Percentiles rank a stretch among this genome's conserved stretches.
These are phyloP conservation scores for Ceratobasidium sp. DNA, from an alignment of 1,284 basidiomycete species.

Conservation along the genomic window DNA sequence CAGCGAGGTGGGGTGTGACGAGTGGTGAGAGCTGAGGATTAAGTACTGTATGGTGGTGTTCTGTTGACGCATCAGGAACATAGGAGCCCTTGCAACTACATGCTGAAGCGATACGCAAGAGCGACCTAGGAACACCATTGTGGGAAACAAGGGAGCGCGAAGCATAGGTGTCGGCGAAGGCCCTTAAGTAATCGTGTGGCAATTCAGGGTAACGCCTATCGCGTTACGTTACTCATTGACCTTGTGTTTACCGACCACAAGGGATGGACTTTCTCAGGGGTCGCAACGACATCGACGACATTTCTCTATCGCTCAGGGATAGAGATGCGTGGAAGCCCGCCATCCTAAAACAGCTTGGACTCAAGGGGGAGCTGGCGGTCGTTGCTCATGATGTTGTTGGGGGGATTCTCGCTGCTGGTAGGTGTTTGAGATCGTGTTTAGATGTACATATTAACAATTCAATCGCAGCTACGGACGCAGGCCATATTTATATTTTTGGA, in stretches of 20 bases:
- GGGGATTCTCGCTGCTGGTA: conserved; percentile 32
- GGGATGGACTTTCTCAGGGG: conserved; percentile 42
- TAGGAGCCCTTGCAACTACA: conserved; percentile 23
- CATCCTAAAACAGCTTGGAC: conserved; percentile 20
- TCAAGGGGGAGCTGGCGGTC: conserved; percentile 26
- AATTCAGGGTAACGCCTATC: too few species aligned
- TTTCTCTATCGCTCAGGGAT: conserved; percentile 38
- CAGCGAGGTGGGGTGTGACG: conserved; percentile 26
- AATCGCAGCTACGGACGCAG: conserved; percentile 20
- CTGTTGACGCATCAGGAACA: conserved; percentile 34
- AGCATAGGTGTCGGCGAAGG: not conserved
- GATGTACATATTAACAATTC: not conserved
- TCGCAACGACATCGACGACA: conserved; percentile 33
- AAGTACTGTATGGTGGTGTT: conserved; percentile 19
- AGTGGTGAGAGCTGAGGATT: not conserved
- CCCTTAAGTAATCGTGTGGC: too few species aligned
- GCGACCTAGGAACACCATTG: conserved; percentile 9
- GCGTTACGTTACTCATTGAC: too few species aligned
- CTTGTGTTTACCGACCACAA: conserved; percentile 12
- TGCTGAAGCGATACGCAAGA: conserved; percentile 8
- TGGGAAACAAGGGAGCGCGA: conserved; percentile 35
- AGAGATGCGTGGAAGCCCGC: conserved; percentile 40
- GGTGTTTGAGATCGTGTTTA: not conserved
- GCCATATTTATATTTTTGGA: conserved; percentile 39
- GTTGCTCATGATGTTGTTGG: conserved; percentile 30